Base-by-base conservation (phyloP, 352 stramenopile genomes). In the Phytopythium vexans region DNA sequence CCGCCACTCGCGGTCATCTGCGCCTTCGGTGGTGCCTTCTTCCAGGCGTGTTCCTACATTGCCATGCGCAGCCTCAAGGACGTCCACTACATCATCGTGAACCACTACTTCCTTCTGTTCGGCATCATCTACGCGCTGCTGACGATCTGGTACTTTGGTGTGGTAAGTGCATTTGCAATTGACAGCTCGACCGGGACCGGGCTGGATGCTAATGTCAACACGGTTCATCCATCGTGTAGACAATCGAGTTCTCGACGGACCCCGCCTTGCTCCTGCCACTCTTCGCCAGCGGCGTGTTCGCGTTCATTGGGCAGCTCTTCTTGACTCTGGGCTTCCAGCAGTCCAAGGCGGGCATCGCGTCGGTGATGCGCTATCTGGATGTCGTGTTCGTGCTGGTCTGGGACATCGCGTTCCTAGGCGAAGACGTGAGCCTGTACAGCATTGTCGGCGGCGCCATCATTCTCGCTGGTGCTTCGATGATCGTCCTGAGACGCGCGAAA, bases 341-440 rank as follows among this genome's bases (percentile, higher is more conserved):
- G 11, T 73, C 77, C 43, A 67, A 74, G 35, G 64, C 64, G 2
- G 72, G 67, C 14, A 54, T 74, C 32, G 70, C 72, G 6, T 62
- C 64, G 39, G 60, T 75, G 15, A 82, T 76, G 56, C 68, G 60
- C 39, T 72, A 77, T 42, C 34, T 88, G 50, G 74, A 91, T 62
- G 72, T 91, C 3, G 64, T 91, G 3, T 91, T 88, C 40, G 76
- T 91, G 40, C 78, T 91, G 34, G 58, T 87, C 3, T 75, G 75
- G 68, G 81, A 88, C 55, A 77, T 63, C 10, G 68, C 56, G 8
- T 74, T 91, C 39, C 60, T 91, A 3, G 70, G 74, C 12, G 81
- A 89, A 38, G 36, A 68, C 15, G 72, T 89, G 8, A 81, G 82
- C 48, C 31, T 55, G 35, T 87, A 68, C 66, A 89, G 76, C 49